Base-by-base conservation (phyloP, 176 grass and related monocot genomes). In the Musa beccarii region DNA sequence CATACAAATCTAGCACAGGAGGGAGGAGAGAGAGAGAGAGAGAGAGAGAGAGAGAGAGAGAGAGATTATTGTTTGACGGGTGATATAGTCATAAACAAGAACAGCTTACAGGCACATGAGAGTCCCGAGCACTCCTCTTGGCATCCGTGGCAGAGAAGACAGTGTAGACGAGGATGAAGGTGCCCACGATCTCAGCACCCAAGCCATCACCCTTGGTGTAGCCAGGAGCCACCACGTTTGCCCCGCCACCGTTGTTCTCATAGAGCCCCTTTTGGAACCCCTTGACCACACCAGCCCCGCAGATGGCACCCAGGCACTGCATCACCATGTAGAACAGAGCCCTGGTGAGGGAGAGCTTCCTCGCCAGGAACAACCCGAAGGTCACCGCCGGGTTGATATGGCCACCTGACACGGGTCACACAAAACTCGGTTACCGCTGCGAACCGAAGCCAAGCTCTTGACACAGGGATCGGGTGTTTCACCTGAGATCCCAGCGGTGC, bases 401-500 rank as follows among this genome's bases (percentile, higher is more conserved):
- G 12, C 57, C 57, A 57, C 16, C 13, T 13, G 11, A 43, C 34
- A 43, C 34, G 34, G 34, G 34, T 43, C 34, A 43, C 34, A 43
- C 34, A 5, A 43, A 43, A 43, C 34, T 43, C 4, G 34, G 34
- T 43, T 43, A 43, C 34, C 3, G 34, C 34, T 43, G 34, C 3
- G 34, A 5, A 34, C 34, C 34, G 34, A 43, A 43, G 34, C 4
- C 34, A 43, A 43, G 4, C 4, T 43, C 4, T 43, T 5, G 34
- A 43, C 54, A 59, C 1, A 59, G 54, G 2, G n/a, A 61, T 61
- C n/a, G 6, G 57, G 5, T 61, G 5, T 2, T 17, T 61, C n/a
- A 78, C 84, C 84, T 54, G 84, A 86, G 53, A 86, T 86, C 28
- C 84, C 84, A 43, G 84, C 84, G 75, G 80, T 86, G 62, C 84